Evolutionary conservation across 768 basidiomycete species (phyloP), one percentile per base, ranked within the genome.

Genomic region (Tricholoma bakamatsutake): DNA sequence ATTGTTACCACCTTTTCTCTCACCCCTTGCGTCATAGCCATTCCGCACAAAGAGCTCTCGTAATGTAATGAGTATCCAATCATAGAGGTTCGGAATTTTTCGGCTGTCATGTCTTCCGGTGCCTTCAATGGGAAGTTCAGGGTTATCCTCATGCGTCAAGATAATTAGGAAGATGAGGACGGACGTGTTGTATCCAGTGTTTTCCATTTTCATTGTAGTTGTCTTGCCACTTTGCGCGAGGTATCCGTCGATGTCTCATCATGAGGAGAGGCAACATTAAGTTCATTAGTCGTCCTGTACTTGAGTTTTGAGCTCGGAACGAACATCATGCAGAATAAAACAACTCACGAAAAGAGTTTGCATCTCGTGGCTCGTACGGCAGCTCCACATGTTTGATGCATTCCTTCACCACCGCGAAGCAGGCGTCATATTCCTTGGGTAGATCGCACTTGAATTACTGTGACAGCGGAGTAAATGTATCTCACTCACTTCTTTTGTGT

Each of bases 191-290:
- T 54, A 91, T 91, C 86, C 87, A 90, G 59, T 86, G 87, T 61
- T 90, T 90, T 42, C 88, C 88, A 42, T 73, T 80, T 1, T 73
- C 60, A 0, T 80, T 85, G 24, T 74, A 69, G 54, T 78, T 78
- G 59, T 89, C 88, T 56, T 78, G 76, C 89, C 89, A 91, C 59
- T 85, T 84, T 11, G 83, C 71, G 17, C 88, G 76, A 1, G 89
- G 87, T 69, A 90, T 87, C 37, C 89, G 82, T 54, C 88, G 77
- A 67, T 90, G 89, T 13, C 88, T 74, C 89, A 90, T 90, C 89
- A 91, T 90, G 61, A 90, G 82, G 11, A 90, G 73, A 0, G 89
- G 89, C 9, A 91, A 71, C 76, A 90, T 85, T 60, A 85, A 77
- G 15, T 84, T 83, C 67, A 91, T 83, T 61, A 87, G 72, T 64